phyloP scores from a whole-genome alignment of 139 green algal species.

The Coelastrella sp. region DNA sequence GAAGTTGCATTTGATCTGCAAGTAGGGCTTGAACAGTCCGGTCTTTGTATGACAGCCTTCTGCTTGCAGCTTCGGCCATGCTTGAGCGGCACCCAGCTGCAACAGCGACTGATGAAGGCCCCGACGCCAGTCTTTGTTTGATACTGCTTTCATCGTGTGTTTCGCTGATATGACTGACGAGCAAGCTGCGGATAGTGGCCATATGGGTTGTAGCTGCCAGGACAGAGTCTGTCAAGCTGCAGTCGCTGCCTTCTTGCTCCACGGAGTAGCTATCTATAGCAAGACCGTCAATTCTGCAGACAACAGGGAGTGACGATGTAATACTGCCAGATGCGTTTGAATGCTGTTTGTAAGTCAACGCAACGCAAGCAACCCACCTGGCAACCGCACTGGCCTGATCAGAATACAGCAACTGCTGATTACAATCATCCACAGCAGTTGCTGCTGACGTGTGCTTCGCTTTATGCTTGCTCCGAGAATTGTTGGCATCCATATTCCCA shows the following conservation, averaged over 20 bases:
- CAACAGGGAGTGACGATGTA: background rate
- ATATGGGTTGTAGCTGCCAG: constrained; percentile 14
- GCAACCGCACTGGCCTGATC: constrained; percentile 2
- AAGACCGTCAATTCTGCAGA: constrained; percentile 25
- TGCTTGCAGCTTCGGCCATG: background rate
- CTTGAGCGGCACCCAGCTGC: background rate
- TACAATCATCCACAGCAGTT: background rate
- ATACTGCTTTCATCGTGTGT: background rate
- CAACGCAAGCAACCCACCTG: background rate
- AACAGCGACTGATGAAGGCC: background rate
- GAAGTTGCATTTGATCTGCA: constrained; percentile 42
- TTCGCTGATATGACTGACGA: constrained; percentile 30
- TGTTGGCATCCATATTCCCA: background rate
- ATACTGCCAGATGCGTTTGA: background rate
- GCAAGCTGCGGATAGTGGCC: constrained; percentile 11
- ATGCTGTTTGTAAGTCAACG: background rate
- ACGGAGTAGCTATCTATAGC: background rate
- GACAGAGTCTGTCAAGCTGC: constrained; percentile 27
- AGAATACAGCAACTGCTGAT: background rate
- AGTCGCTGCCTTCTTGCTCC: constrained; percentile 28
- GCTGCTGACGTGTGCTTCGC: background rate
- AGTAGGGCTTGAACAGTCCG: background rate
- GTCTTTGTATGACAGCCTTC: constrained; percentile 3
- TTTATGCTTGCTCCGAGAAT: background rate
- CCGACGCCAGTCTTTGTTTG: background rate